Conservation (phyloP, 306 rosid species). For the Notholithocarpus densiflorus region DNA sequence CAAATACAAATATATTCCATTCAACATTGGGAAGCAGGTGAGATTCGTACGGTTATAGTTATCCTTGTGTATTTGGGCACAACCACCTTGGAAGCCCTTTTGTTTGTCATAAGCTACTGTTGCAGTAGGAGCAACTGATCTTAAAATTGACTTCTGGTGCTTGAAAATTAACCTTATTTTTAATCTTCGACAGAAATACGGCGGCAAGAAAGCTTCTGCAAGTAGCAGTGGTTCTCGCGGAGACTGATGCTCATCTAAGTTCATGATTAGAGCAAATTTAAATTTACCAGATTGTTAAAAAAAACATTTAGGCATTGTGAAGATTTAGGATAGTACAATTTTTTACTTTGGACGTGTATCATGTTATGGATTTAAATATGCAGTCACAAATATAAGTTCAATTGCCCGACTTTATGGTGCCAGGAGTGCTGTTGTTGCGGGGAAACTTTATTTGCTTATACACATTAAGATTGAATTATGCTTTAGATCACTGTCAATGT, state of each 20-base stretch:
- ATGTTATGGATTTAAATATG: constrained; percentile 38
- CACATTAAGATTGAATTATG: constrained; percentile 17
- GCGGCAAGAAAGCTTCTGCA: constrained; percentile 41
- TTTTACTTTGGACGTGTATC: constrained; percentile 32
- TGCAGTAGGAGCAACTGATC: neutral
- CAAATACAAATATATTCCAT: constrained; percentile 79
- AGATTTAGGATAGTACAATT: constrained; percentile 41
- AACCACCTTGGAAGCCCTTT: neutral
- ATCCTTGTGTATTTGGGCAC: neutral
- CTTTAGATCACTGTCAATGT: neutral
- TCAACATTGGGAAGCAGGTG: constrained; percentile 89
- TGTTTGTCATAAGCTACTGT: neutral
- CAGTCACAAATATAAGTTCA: constrained; percentile 28
- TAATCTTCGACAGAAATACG: constrained; percentile 36
- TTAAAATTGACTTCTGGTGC: neutral
- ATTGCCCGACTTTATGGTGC: constrained; percentile 21
- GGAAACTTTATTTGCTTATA: constrained; percentile 32
- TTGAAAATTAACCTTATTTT: neutral
- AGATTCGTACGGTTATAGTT: neutral
- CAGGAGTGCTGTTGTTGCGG: constrained; percentile 23
- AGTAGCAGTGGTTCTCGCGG: constrained; percentile 44
- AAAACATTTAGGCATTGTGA: constrained; percentile 39
- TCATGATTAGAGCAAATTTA: constrained; percentile 26
- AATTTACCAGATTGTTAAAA: constrained; percentile 16
- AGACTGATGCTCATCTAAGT: constrained; percentile 37